A percentile compares a stretch with the other conserved stretches of the same genome.
Conservation (phyloP, 768 basidiomycete genomes). For the Candolleomyces eurysporus region DNA sequence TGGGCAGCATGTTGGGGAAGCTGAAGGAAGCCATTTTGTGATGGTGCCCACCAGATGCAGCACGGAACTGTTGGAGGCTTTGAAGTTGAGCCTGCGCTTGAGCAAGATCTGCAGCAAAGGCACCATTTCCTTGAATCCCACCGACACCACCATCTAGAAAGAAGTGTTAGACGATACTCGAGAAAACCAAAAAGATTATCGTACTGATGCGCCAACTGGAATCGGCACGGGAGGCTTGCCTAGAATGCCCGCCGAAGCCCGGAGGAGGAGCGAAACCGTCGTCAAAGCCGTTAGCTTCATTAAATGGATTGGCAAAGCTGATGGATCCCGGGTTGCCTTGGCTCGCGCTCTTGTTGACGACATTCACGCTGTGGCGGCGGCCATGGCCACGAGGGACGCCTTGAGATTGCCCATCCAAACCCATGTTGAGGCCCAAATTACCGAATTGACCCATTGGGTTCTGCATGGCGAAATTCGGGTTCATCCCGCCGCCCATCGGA, state of each 20-base stretch:
- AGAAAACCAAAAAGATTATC: slow-evolving; percentile 27
- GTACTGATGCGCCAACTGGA: slow-evolving; percentile 88
- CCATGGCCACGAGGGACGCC: slow-evolving; percentile 82
- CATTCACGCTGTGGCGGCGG: slow-evolving; percentile 88
- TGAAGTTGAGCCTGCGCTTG: slow-evolving; percentile 96
- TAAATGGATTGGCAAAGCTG: slow-evolving; percentile 46
- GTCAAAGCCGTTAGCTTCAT: slow-evolving; percentile 67
- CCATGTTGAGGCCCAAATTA: slow-evolving; percentile 51
- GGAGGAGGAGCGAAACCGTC: slow-evolving; percentile 72
- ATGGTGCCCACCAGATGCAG: slow-evolving; percentile 91
- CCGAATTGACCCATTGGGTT: slow-evolving; percentile 70
- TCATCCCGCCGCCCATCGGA: slow-evolving; percentile 51
- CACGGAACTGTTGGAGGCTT: slow-evolving; percentile 95
- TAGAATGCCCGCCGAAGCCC: slow-evolving; percentile 65
- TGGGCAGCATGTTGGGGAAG: slow-evolving; percentile 97
- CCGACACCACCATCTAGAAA: slow-evolving; percentile 73
- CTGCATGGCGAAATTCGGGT: slow-evolving; percentile 44
- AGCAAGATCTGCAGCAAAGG: slow-evolving; percentile 81
- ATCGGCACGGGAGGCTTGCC: slow-evolving; percentile 73
- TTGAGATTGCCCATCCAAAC: slow-evolving; percentile 62
- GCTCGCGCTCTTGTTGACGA: slow-evolving; percentile 69
- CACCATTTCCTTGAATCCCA: slow-evolving; percentile 57
- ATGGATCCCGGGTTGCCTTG: slow-evolving; percentile 48
- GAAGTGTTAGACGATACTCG: slow-evolving; percentile 7
- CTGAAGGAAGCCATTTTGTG: slow-evolving; percentile 97